Evolutionary conservation across 2,329 filamentous ascomycete species (phyloP), one percentile per base, ranked within the genome.

Genomic region (Microsporum canis): DNA sequence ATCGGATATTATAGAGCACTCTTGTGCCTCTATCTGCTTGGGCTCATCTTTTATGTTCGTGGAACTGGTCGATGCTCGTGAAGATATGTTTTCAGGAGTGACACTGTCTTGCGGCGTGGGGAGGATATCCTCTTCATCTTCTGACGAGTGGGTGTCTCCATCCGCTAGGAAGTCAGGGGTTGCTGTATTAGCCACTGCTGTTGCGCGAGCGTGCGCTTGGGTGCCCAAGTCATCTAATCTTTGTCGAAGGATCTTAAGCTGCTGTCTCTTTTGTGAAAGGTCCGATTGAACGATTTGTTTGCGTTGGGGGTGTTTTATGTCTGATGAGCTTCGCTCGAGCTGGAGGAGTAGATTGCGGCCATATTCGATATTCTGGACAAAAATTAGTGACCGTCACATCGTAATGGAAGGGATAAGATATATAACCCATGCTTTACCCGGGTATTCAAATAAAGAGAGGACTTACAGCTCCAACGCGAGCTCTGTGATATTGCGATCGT

Each of bases 331-430:
- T 8, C 71, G 72, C 63, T 78, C 76, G 34, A 78, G 67, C 45
- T 73, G 69, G 41, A 74, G 68, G 29, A 78, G 71, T 45, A 74
- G 67, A 39, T 70, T 71, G 56, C 75, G 75, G 33, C 75, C 76
- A 60, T 78, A 76, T 66, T 78, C 76, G 57, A 78, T 68, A 65
- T 78, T 78, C 73, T 77, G 64, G 61, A 64, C 64, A 49, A 29
- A 45, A 14, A 43, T 47, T 23, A 39, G 41, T 8, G 17, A 39
- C 23, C 47, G 31, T 17, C 34, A 43, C n/a, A 2, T 27, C 38
- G 27, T 4, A 33, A 33, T 14, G 3, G 12, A 55, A n/a, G 45
- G 10, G 10, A 17, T 3, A 49, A 3, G 17, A 3, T 27, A 23
- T 23, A 49, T 56, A 10, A 5, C 12, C 27, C 3, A 1, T 29